Evolutionary conservation across 192 early-diverging fungal genomes (phyloP), one percentile per base, ranked within the genome.

Genomic region (Dissophora globulifera): DNA sequence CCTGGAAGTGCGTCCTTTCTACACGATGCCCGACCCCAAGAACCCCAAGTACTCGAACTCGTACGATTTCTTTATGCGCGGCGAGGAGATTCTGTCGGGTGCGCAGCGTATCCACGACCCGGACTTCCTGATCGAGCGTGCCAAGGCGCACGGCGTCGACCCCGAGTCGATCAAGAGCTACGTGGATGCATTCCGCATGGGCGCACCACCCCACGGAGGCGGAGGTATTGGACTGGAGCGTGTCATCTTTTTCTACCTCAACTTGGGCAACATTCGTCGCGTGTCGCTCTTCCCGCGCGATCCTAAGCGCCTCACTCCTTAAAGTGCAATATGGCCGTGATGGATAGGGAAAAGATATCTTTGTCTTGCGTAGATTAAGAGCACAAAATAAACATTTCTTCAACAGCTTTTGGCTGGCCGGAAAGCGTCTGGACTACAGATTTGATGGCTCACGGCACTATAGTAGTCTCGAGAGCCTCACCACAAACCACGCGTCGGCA

Each of bases 31-130:
- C 27, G 96, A 98, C 79, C 93, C 98, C 23, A 79, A 80, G 26
- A 81, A 91, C 66, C 84, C 89, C 80, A 85, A 86, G 52, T 99
- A 98, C 86, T 96, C 94, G 75, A 99, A 99, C 93, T 98, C 96
- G 31, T 99, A 97, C 80, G 98, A 99, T 85, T 97, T 99, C 82
- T 99, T 99, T 83, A 93, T 99, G 84, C 91, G 98, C 64, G 96
- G 96, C 41, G 94, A 99, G 80, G 98, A 99, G 79, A 98, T 99
- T 79, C 86, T 98, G 63, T 98, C 96, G 23, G 98, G 98, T 29
- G 98, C 96, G 16, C 98, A 99, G 85, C 95, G 98, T 88, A 88
- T 99, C 50, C 98, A 99, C 78, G 95, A 99, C 75, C 76, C 95
- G 3, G 87, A 74, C 17, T 84, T 92, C 50, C 84, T 98, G 64